phyloP scores from a whole-genome alignment of 306 rosid species.

The Arachis hypogaea region DNA sequence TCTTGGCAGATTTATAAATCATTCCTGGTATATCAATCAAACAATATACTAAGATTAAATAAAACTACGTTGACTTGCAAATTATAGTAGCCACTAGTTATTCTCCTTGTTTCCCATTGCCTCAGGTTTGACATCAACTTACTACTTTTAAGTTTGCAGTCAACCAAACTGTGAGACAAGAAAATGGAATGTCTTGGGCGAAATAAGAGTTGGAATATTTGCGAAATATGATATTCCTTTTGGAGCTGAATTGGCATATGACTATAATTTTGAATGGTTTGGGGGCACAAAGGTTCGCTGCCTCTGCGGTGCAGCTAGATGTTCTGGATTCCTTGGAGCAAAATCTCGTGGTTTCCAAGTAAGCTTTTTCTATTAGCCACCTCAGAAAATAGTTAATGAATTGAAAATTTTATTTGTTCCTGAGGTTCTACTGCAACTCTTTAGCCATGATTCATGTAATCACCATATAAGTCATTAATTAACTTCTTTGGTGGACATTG shows the following conservation, averaged over 20 bases:
- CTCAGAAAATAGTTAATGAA: constrained; percentile 1
- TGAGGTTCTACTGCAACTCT: not conserved
- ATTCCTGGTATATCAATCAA: constrained; percentile 79
- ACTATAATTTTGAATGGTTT: constrained; percentile 97
- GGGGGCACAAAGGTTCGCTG: constrained; percentile 97
- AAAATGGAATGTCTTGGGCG: constrained; percentile 96
- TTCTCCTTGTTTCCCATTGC: constrained; percentile 32
- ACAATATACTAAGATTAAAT: constrained; percentile 25
- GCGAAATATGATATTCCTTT: constrained; percentile 78
- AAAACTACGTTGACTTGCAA: constrained; percentile 26
- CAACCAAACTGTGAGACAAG: constrained; percentile 95
- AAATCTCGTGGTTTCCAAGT: constrained; percentile 98
- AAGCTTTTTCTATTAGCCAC: constrained; percentile 31
- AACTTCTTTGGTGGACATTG: not conserved
- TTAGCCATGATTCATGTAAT: not conserved
- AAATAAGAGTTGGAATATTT: constrained; percentile 96
- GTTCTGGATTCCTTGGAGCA: constrained; percentile 96
- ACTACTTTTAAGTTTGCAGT: constrained; percentile 60
- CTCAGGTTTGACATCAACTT: constrained; percentile 45
- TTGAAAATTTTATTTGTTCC: not conserved
- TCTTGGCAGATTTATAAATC: constrained; percentile 90
- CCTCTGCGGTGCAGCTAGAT: constrained; percentile 88
- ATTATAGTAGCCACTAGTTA: constrained; percentile 32
- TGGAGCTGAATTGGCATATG: constrained; percentile 88
- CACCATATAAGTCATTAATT: not conserved